Conservation (phyloP, 768 basidiomycete species). For the Leccinum broughii region DNA sequence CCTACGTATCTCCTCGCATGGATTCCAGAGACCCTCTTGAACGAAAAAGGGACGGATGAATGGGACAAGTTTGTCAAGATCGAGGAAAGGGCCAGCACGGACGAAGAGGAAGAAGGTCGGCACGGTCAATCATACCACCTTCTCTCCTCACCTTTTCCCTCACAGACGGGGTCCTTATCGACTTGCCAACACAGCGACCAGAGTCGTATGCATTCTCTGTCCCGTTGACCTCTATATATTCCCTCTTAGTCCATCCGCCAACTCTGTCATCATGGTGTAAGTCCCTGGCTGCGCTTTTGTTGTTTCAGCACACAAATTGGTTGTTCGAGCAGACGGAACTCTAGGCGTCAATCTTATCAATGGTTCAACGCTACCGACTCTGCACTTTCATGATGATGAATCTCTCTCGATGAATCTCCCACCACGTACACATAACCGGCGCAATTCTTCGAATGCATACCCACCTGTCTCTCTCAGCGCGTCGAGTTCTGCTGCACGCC, state of each 20-base stretch:
- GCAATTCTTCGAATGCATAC: slow-evolving; percentile 51
- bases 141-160: slow-evolving; percentile 8
- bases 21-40: slow-evolving; percentile 86
- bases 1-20: slow-evolving; percentile 85
- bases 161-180: slow-evolving; percentile 81
- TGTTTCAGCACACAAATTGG: not conserved
- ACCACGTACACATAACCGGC: slow-evolving; percentile 37
- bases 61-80: slow-evolving; percentile 90
- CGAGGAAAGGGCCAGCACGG: slow-evolving; percentile 59
- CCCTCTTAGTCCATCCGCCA: slow-evolving; percentile 81
- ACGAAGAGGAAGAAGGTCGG: slow-evolving; percentile 76
- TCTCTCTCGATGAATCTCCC: slow-evolving; percentile 71
- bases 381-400: slow-evolving; percentile 98
- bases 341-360: slow-evolving; percentile 87
- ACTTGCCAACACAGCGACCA: slow-evolving; percentile 77
- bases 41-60: slow-evolving; percentile 79
- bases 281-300: slow-evolving; percentile 24
- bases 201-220: slow-evolving; percentile 97
- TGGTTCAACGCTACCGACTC: slow-evolving; percentile 81
- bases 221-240: slow-evolving; percentile 85
- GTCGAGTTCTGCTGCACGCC: slow-evolving; percentile 41
- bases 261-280: slow-evolving; percentile 83
- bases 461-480: slow-evolving; percentile 57
- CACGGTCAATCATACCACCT: not conserved
- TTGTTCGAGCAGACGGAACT: slow-evolving; percentile 64